These are phyloP conservation scores for Triangularia verruculosa DNA, from an alignment of 2,329 filamentous ascomycete species.

Conservation along the genomic window DNA sequence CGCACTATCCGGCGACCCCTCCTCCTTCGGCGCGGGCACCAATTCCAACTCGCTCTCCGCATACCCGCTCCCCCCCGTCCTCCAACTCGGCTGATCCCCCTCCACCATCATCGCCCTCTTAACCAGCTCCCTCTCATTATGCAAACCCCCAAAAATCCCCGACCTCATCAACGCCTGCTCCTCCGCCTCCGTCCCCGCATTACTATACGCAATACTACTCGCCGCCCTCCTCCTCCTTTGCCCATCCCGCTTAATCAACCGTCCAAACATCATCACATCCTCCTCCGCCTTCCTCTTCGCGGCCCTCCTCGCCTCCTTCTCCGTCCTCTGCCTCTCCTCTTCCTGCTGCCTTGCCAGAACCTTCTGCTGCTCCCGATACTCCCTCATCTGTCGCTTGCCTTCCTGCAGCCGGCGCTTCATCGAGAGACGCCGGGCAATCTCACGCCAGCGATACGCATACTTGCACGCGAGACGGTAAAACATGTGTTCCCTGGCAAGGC, in stretches of 20 bases:
- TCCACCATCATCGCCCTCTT: slow-evolving; percentile 19
- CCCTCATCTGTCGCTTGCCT: slow-evolving; percentile 49
- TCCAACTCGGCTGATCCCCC: slow-evolving; percentile 6
- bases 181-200: slow-evolving; percentile 33
- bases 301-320: slow-evolving; percentile 24
- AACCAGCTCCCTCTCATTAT: slow-evolving; percentile 37
- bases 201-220: slow-evolving; percentile 19
- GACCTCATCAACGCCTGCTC: slow-evolving; percentile 42
- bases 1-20: slow-evolving; percentile 15
- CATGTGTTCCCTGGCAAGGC: slow-evolving; percentile 48
- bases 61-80: slow-evolving; percentile 14
- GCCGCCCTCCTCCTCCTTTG: background rate
- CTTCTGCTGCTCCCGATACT: slow-evolving; percentile 41
- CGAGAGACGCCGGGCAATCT: slow-evolving; percentile 46
- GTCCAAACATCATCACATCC: slow-evolving; percentile 33
- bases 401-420: slow-evolving; percentile 50
- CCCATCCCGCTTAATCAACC: slow-evolving; percentile 15
- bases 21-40: slow-evolving; percentile 13
- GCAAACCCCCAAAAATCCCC: slow-evolving; percentile 41
- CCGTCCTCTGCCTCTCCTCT: slow-evolving; percentile 34
- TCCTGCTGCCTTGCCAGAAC: slow-evolving; percentile 14
- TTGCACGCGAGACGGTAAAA: slow-evolving; percentile 49
- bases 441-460: slow-evolving; percentile 57
- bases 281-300: slow-evolving; percentile 33
- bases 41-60: slow-evolving; percentile 25